These are phyloP conservation scores for Torulaspora indica DNA, from an alignment of 805 yeast genomes.

Conservation along the genomic window DNA sequence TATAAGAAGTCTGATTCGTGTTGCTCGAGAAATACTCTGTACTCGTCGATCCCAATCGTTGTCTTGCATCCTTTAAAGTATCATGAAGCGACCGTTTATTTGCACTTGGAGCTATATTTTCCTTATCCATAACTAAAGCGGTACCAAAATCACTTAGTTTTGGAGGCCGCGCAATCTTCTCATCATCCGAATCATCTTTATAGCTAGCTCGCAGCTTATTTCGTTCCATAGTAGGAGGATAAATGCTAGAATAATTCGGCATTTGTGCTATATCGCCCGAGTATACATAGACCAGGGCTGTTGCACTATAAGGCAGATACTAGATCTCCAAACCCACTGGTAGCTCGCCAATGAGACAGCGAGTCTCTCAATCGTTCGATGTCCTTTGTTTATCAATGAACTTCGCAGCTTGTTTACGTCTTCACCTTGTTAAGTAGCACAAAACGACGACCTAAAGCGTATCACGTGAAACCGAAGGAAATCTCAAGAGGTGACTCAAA, in stretches of 20 bases:
- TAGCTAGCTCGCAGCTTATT: slow-evolving; percentile 4
- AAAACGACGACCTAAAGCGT: too few relatives aligned
- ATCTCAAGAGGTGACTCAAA: not conserved
- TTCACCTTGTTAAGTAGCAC: not conserved
- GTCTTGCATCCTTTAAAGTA: not conserved
- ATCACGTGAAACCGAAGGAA: not conserved
- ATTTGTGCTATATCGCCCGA: slow-evolving; percentile 5
- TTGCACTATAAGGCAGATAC: too few relatives aligned
- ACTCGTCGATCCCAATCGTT: slow-evolving; percentile 4
- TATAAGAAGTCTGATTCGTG: slow-evolving; percentile 9
- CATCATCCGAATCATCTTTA: slow-evolving; percentile 27
- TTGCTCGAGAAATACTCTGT: slow-evolving; percentile 7
- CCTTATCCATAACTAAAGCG: slow-evolving; percentile 26
- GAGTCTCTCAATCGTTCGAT: not conserved
- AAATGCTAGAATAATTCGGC: slow-evolving; percentile 11
- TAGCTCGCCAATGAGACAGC: too few relatives aligned
- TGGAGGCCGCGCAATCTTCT: slow-evolving; percentile 29
- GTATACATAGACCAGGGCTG: not conserved
- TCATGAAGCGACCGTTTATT: slow-evolving; percentile 1
- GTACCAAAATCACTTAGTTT: slow-evolving; percentile 33
- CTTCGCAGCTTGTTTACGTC: not conserved
- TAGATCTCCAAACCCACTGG: not conserved
- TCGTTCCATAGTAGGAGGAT: slow-evolving; percentile 12
- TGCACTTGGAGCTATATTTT: slow-evolving; percentile 8
- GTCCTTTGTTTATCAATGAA: not conserved